A percentile compares a stretch with the other conserved stretches of the same genome.
Evolutionary conservation across 495 filamentous ascomycete genomes (phyloP).

Genomic region (Podospora comata): DNA sequence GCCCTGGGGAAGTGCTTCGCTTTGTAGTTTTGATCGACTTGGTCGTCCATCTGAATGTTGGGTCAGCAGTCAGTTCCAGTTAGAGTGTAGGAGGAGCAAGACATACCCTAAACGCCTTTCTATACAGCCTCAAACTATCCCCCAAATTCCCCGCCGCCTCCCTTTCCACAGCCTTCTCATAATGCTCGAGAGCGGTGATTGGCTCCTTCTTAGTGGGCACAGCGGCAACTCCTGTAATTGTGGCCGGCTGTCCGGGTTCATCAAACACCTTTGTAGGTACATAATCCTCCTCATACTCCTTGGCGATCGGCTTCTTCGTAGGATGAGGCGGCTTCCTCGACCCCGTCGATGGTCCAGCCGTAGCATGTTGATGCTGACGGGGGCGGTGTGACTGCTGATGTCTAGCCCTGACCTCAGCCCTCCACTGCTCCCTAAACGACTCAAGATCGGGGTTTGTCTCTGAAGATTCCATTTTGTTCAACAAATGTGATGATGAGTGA

Average conservation of each 20-base stretch:
- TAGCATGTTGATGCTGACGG: constrained; percentile 4
- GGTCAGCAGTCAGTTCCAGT: background rate
- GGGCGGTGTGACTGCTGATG: constrained; percentile 16
- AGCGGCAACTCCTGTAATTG: constrained; percentile 4
- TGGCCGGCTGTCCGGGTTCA: constrained; percentile 22
- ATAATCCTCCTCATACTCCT: constrained; percentile 39
- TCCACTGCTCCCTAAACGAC: constrained; percentile 41
- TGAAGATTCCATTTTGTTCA: constrained; percentile 21
- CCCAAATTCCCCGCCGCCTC: constrained; percentile 81
- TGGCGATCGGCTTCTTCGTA: constrained; percentile 15
- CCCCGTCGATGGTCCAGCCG: constrained; percentile 15
- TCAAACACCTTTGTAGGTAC: constrained; percentile 39
- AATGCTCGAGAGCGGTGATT: constrained; percentile 82
- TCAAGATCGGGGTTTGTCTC: constrained; percentile 38
- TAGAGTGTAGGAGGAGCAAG: background rate
- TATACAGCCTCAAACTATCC: constrained; percentile 84
- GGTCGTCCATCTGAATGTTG: constrained; percentile 64
- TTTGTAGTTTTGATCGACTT: constrained; percentile 80
- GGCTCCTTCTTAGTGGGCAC: constrained; percentile 49
- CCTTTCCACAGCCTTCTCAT: constrained; percentile 85
- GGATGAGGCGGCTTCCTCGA: constrained; percentile 18
- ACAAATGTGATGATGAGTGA: background rate
- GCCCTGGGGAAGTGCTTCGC: constrained; percentile 79
- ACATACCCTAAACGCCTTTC: constrained; percentile 79
- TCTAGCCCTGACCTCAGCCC: constrained; percentile 34